These are phyloP conservation scores for Pinus taeda DNA, from an alignment of 75 land plant genomes.

Conservation along the genomic window DNA sequence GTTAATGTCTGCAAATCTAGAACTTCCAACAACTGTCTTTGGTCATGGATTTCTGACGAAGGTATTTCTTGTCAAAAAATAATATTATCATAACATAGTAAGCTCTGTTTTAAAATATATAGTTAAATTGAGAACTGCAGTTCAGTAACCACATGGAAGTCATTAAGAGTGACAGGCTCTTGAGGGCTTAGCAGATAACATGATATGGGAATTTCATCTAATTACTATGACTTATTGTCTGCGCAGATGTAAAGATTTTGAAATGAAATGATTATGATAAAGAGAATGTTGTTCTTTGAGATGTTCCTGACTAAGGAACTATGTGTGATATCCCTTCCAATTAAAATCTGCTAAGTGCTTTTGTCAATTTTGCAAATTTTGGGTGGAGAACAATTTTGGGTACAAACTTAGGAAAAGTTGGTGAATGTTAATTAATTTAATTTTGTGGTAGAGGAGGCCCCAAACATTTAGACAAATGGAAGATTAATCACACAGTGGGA, in stretches of 20 bases:
- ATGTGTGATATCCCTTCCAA: too few species aligned
- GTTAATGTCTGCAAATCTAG: conserved; percentile 90
- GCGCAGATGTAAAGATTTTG: neutral
- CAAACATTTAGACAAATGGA: too few species aligned
- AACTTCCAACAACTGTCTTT: conserved; percentile 84
- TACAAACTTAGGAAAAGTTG: too few species aligned
- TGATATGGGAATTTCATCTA: neutral
- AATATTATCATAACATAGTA: neutral
- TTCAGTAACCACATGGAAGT: neutral
- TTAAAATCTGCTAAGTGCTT: too few species aligned
- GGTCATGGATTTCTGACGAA: conserved; percentile 99
- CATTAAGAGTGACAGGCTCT: neutral
- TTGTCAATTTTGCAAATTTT: too few species aligned
- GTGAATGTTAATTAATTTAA: too few species aligned
- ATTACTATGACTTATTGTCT: neutral
- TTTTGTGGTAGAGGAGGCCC: too few species aligned
- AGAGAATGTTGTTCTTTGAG: neutral
- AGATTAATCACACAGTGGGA: too few species aligned
- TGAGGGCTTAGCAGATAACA: neutral
- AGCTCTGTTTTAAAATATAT: neutral
- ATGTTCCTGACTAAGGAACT: too few species aligned
- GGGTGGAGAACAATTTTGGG: too few species aligned
- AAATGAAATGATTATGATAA: neutral
- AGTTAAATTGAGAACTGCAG: neutral
- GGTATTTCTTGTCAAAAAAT: conserved; percentile 37